Conservation (phyloP, 1,284 basidiomycete species). For the Ustilago xerochloae region DNA sequence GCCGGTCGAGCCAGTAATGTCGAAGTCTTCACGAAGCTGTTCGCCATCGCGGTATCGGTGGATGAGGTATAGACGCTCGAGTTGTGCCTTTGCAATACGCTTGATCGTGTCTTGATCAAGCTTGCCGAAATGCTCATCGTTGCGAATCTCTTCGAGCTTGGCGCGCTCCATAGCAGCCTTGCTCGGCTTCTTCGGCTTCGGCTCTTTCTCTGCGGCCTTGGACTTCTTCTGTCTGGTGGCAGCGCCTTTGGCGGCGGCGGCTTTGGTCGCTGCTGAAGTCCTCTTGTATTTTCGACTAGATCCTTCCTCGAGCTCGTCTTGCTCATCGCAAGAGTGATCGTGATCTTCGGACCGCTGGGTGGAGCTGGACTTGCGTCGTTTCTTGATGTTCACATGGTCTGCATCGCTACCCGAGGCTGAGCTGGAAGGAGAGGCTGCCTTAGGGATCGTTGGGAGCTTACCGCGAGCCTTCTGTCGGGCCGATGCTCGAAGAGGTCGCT, state of each 20-base stretch:
- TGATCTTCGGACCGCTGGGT: conserved; percentile 3
- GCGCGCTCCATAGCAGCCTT: conserved; percentile 18
- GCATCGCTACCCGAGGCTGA: background rate
- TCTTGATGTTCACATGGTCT: background rate
- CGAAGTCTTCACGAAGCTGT: conserved; percentile 20
- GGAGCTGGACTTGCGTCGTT: conserved; percentile 12
- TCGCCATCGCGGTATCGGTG: conserved; percentile 23
- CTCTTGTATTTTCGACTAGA: conserved; percentile 22
- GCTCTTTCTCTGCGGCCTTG: conserved; percentile 5
- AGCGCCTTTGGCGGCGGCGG: background rate
- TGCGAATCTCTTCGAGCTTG: conserved; percentile 30
- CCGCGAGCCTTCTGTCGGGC: conserved; percentile 10
- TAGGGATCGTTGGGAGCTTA: conserved; percentile 27
- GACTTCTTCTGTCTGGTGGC: conserved; percentile 1
- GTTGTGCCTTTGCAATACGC: conserved; percentile 28
- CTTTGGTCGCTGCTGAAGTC: conserved; percentile 1
- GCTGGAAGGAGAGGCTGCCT: conserved; percentile 1
- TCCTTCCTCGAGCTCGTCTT: conserved; percentile 35
- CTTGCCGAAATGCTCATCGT: conserved; percentile 28
- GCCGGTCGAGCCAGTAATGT: conserved; percentile 37
- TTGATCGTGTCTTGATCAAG: conserved; percentile 26
- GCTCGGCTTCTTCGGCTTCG: conserved; percentile 27
- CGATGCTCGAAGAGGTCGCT: background rate
- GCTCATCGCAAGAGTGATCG: background rate
- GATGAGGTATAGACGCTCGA: conserved; percentile 37